Conservation (phyloP, 441 rosid genomes). For the Viola pubescens region DNA sequence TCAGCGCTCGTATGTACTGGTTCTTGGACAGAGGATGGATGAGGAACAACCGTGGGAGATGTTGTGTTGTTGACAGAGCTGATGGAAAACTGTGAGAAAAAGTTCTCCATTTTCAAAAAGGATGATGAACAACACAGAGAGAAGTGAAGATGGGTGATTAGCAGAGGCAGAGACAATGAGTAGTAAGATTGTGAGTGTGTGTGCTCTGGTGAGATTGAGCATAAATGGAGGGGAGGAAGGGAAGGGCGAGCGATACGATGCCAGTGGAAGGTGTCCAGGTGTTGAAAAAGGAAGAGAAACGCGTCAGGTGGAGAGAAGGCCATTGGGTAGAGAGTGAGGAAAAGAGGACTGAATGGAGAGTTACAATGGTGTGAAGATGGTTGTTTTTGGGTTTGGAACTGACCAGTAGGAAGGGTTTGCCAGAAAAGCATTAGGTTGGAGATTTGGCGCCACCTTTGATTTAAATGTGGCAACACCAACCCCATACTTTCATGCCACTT, state of each 20-base stretch:
- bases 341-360: constrained; percentile 4
- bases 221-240: constrained; percentile 14
- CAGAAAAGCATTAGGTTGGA: constrained; percentile 18
- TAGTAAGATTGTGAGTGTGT: constrained; percentile 8
- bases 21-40: no score
- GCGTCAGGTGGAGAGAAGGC: constrained; percentile 25
- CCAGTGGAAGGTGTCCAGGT: constrained; percentile 28
- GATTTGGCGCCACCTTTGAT: constrained; percentile 31
- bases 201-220: background rate
- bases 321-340: constrained; percentile 18
- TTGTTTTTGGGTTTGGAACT: constrained; percentile 44
- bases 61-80: constrained; percentile 7
- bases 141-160: constrained; percentile 5
- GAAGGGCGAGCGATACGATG: constrained; percentile 17
- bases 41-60: no score
- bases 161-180: constrained; percentile 2
- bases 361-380: constrained; percentile 15
- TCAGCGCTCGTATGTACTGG: no score
- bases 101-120: constrained; percentile 35
- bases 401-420: constrained; percentile 32
- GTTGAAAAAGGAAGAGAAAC: constrained; percentile 31
- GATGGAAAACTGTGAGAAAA: constrained; percentile 21
- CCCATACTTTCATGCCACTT: no score
- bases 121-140: constrained; percentile 12
- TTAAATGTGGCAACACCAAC: constrained; percentile 23